Conservation (phyloP, 192 early-diverging fungal genomes). For the Dissophora ornata region DNA sequence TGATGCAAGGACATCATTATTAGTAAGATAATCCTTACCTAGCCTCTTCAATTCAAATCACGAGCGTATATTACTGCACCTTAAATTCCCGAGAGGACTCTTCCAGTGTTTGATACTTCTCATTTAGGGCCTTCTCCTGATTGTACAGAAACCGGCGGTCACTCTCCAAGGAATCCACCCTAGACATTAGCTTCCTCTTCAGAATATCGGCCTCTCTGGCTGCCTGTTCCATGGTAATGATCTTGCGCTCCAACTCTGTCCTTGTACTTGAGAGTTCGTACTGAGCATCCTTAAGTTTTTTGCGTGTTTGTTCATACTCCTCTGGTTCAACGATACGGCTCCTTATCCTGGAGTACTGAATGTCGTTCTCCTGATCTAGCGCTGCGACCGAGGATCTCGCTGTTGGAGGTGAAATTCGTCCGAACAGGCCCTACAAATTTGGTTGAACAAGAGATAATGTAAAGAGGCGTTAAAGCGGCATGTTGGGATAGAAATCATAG, state of each 20-base stretch:
- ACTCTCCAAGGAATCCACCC: conserved; percentile 68
- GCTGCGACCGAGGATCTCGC: conserved; percentile 5
- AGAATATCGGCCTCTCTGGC: conserved; percentile 27
- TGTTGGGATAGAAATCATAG: no score
- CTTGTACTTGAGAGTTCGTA: conserved; percentile 44
- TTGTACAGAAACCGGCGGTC: conserved; percentile 69
- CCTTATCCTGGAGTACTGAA: conserved; percentile 13
- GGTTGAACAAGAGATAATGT: no score
- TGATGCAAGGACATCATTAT: no score
- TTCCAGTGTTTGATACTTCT: conserved; percentile 30
- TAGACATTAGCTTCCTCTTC: conserved; percentile 48
- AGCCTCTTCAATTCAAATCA: neutral
- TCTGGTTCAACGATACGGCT: conserved; percentile 21
- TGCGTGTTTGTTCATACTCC: conserved; percentile 36
- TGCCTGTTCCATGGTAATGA: conserved; percentile 37
- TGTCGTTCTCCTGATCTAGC: conserved; percentile 32
- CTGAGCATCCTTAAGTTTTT: conserved; percentile 36
- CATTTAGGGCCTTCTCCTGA: conserved; percentile 58
- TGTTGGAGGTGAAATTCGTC: conserved; percentile 9
- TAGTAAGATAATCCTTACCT: no score
- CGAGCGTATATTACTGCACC: conserved; percentile 10
- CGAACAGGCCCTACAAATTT: conserved; percentile 17
- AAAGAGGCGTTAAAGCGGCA: neutral
- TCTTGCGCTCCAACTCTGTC: conserved; percentile 41
- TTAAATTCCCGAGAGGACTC: conserved; percentile 19